phyloP scores from a whole-genome alignment of 2,329 filamentous ascomycete genomes.

The Pseudogymnoascus sp. region DNA sequence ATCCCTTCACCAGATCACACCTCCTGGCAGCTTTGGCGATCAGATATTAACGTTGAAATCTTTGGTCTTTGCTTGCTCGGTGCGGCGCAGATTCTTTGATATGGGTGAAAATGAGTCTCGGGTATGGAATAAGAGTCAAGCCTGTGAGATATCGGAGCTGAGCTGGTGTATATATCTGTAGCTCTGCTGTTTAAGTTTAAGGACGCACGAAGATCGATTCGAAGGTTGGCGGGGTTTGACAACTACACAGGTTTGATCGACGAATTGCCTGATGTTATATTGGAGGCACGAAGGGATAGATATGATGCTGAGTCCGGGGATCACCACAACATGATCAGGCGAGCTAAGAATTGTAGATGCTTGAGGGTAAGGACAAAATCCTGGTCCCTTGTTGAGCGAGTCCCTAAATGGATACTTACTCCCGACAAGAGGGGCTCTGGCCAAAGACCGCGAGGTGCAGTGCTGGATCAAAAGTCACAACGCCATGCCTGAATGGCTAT shows the following conservation, averaged over 20 bases:
- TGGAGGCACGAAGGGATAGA: slow-evolving; percentile 4
- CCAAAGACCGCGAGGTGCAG: background rate
- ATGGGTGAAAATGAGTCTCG: background rate
- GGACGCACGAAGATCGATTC: background rate
- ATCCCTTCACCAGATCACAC: background rate
- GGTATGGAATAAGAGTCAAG: background rate
- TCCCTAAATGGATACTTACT: background rate
- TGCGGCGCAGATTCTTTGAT: background rate
- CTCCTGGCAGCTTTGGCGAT: background rate
- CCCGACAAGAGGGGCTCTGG: background rate
- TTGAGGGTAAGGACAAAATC: slow-evolving; percentile 1
- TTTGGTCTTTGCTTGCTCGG: background rate
- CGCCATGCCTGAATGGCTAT: background rate
- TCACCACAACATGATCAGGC: slow-evolving; percentile 6
- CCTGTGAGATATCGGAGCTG: background rate
- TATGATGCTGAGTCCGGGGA: background rate
- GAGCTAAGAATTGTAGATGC: slow-evolving; percentile 1
- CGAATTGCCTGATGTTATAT: slow-evolving; percentile 8
- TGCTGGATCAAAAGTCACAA: background rate
- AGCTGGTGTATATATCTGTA: background rate
- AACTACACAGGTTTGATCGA: slow-evolving; percentile 1
- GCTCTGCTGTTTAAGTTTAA: slow-evolving; percentile 4
- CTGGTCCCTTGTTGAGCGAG: slow-evolving; percentile 4
- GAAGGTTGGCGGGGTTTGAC: background rate
- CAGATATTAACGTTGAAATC: background rate